Percentiles rank a stretch among this genome's conserved stretches.
Evolutionary conservation across 805 yeast species (phyloP).

Genomic region (Wickerhamiella domercqiae): DNA sequence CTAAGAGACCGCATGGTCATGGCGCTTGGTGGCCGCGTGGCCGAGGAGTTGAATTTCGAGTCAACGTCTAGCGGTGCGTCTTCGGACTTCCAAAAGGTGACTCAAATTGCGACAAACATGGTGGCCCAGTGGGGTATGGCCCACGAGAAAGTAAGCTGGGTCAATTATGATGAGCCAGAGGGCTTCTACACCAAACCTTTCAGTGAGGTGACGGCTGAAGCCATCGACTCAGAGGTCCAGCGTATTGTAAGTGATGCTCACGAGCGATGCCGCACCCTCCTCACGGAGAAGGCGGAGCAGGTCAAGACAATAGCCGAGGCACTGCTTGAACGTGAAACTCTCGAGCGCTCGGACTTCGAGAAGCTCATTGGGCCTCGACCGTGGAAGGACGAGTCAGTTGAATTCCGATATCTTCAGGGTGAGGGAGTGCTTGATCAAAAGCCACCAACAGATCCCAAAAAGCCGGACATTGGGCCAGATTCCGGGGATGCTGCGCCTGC

Average conservation of each 20-base stretch:
- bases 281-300: constrained; percentile 54
- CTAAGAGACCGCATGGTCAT: constrained; percentile 82
- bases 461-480: constrained; percentile 1
- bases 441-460: background rate
- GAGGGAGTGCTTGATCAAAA: constrained; percentile 16
- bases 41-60: constrained; percentile 82
- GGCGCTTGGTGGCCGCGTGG: constrained; percentile 95
- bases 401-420: constrained; percentile 19
- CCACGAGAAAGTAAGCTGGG: constrained; percentile 70
- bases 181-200: constrained; percentile 71
- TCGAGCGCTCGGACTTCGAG: constrained; percentile 90
- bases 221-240: constrained; percentile 72
- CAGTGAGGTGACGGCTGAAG: constrained; percentile 69
- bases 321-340: constrained; percentile 69
- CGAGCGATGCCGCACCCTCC: constrained; percentile 47
- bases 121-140: constrained; percentile 82
- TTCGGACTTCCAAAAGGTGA: constrained; percentile 92
- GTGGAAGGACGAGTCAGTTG: constrained; percentile 31
- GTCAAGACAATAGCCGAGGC: constrained; percentile 81
- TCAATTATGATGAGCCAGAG: constrained; percentile 53
- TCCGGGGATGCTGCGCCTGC: background rate
- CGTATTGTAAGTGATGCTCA: constrained; percentile 66
- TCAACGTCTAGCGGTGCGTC: constrained; percentile 94
- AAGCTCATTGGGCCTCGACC: constrained; percentile 81
- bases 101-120: constrained; percentile 87